Evolutionary conservation across 352 stramenopile genomes (phyloP).

Genomic region (Pythium rhizo-oryzae): DNA sequence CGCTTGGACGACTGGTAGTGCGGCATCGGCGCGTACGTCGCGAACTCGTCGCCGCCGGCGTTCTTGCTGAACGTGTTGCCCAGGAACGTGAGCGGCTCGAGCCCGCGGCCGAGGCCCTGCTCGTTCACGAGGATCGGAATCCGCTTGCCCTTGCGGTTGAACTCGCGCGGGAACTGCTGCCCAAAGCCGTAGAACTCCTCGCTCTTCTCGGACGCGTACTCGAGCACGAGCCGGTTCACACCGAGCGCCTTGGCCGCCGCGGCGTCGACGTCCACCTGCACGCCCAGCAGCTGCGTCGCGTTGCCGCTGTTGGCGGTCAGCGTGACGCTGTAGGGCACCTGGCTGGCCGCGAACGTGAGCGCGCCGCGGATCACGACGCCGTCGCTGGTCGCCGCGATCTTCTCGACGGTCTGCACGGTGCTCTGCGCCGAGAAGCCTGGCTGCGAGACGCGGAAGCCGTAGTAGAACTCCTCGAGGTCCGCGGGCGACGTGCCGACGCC

Average conservation of each 20-base stretch:
- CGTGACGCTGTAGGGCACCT: background rate
- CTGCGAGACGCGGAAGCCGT: conserved; percentile 12
- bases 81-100: conserved; percentile 10
- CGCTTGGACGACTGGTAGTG: conserved; percentile 23
- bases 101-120: conserved; percentile 10
- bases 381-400: background rate
- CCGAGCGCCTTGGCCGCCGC: background rate
- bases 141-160: conserved; percentile 20
- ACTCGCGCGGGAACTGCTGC: conserved; percentile 15
- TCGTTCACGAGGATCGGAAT: conserved; percentile 23
- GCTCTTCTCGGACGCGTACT: conserved; percentile 15
- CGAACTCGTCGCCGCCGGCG: conserved; percentile 11
- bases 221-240: conserved; percentile 21
- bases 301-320: background rate
- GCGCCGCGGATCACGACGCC: conserved; percentile 14
- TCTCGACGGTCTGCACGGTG: conserved; percentile 16
- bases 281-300: conserved; percentile 9
- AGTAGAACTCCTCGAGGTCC: conserved; percentile 14
- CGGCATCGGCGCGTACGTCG: conserved; percentile 22
- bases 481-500: conserved; percentile 12
- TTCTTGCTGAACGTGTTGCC: conserved; percentile 16
- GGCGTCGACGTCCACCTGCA: conserved; percentile 8
- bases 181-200: conserved; percentile 25
- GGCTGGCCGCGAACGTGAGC: conserved; percentile 1
- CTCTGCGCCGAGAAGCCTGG: conserved; percentile 13